A percentile compares a stretch with the other conserved stretches of the same genome.
Conservation (phyloP, 2,329 filamentous ascomycete species). For the Epichloe festucae region DNA sequence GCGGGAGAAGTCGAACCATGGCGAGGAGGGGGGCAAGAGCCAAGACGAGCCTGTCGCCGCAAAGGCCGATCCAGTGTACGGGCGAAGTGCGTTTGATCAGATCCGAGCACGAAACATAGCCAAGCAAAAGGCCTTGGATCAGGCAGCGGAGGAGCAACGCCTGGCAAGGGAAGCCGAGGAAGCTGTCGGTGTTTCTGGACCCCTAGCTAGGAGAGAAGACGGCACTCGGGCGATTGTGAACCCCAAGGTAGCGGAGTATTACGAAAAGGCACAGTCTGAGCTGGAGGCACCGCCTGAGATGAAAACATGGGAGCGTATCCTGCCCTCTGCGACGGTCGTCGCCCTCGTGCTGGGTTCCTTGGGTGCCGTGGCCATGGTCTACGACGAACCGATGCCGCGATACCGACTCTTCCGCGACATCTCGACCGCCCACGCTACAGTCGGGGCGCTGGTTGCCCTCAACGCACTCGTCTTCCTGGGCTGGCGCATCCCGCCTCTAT, state of each 20-base stretch:
- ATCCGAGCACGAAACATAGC: constrained; percentile 42
- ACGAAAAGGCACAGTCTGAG: constrained; percentile 34
- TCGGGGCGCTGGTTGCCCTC: constrained; percentile 45
- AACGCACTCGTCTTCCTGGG: constrained; percentile 44
- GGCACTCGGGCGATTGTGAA: constrained; percentile 26
- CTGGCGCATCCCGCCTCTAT: constrained; percentile 54
- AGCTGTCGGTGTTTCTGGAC: constrained; percentile 20
- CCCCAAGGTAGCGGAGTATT: constrained; percentile 24
- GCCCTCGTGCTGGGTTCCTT: constrained; percentile 30
- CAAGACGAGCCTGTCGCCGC: constrained; percentile 10
- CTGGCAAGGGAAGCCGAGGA: constrained; percentile 28
- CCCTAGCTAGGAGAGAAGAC: constrained; percentile 27
- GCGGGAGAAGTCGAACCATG: constrained; percentile 10
- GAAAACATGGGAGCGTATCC: constrained; percentile 36
- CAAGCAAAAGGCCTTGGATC: constrained; percentile 34
- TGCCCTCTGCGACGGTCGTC: constrained; percentile 39
- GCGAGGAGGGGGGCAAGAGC: constrained; percentile 13
- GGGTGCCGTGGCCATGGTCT: constrained; percentile 32
- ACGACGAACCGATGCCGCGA: constrained; percentile 38
- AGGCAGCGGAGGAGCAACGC: constrained; percentile 27
- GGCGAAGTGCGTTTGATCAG: constrained; percentile 41
- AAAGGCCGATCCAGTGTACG: constrained; percentile 39
- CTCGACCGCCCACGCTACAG: constrained; percentile 49
- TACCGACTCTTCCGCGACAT: constrained; percentile 46
- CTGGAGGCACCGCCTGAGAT: constrained; percentile 40